Base-by-base conservation (phyloP, 75 land plant genomes). In the Larix kaempferi region DNA sequence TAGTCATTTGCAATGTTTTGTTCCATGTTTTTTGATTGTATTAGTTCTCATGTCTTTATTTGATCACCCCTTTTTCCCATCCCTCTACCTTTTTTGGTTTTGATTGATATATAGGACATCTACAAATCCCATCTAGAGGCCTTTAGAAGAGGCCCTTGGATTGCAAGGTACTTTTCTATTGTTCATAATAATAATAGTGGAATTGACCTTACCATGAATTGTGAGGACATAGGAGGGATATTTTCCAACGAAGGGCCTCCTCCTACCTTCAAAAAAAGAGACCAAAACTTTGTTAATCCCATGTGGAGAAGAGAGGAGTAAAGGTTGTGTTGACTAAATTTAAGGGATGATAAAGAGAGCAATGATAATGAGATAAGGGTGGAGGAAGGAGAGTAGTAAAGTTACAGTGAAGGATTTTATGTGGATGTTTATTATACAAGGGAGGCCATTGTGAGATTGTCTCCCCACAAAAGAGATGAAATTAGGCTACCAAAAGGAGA, bases 241-340 rank as follows among this genome's bases (percentile, higher is more conserved):
- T 7, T 67, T 39, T 19, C 10, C 19, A 19, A 21, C 19, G 22
- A 73, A 3, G 74, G 74, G 23, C 71, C 49, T 67, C 74, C 27
- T 49, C 74, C 6, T 59, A 3, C 11, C 6, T 0, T 0, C 33
- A 73, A 73, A 57, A 49, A 6, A 22, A 73, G 57, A n/a, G 57
- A 73, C 0, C 25, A 25, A 57, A 21, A 73, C n/a, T 13, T 15
- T 54, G 13, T 54, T 49, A 21, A 4, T 49, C 57, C 29, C 7
- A 10, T 73, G 56, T 25, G 17, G 33, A 73, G 74, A 25, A 73
- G n/a, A 67, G 71, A 67, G 49, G 49, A 73, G 14, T 57, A 73
- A 26, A 73, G 17, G 23, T 12, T 54, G 1, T 73, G 57, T 15
- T 26, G 44, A 55, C 74, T 55, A 10, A 37, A 15, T 55, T 55